Evolutionary conservation across 1,284 basidiomycete species (phyloP).

Genomic region (Ustilago vetiveriae): DNA sequence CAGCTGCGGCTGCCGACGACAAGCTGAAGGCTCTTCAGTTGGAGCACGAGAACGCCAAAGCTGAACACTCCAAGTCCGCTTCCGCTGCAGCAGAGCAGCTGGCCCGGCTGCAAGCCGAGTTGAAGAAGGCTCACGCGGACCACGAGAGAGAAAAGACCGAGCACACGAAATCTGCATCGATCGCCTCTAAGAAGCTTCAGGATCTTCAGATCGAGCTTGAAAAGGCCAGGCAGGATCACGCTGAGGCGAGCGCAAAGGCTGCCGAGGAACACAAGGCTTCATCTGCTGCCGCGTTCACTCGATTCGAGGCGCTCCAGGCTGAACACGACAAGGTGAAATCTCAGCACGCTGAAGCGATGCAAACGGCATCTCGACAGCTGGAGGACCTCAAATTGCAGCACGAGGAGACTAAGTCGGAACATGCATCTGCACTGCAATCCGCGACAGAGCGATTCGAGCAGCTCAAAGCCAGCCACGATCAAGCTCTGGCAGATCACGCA

Average conservation of each 20-base stretch:
- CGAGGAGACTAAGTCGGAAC: conserved; percentile 13
- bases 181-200: conserved; percentile 7
- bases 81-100: conserved; percentile 8
- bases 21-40: conserved; percentile 5
- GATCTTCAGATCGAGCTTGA: conserved; percentile 14
- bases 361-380: conserved; percentile 7
- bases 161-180: background rate
- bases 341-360: conserved; percentile 3
- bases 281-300: background rate
- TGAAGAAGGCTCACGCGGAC: conserved; percentile 5
- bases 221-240: conserved; percentile 9
- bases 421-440: background rate
- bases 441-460: conserved; percentile 10
- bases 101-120: conserved; percentile 2
- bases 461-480: conserved; percentile 7
- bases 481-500: conserved; percentile 12
- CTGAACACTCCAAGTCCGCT: conserved; percentile 13
- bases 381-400: conserved; percentile 4
- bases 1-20: conserved; percentile 3
- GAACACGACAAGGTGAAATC: conserved; percentile 10
- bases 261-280: conserved; percentile 14
- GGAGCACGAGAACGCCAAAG: conserved; percentile 23
- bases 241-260: background rate
- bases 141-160: conserved; percentile 12
- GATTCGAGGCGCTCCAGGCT: conserved; percentile 12